Evolutionary conservation across 352 stramenopile genomes (phyloP).

Genomic region (Thalassiosira livingstoniorum): DNA sequence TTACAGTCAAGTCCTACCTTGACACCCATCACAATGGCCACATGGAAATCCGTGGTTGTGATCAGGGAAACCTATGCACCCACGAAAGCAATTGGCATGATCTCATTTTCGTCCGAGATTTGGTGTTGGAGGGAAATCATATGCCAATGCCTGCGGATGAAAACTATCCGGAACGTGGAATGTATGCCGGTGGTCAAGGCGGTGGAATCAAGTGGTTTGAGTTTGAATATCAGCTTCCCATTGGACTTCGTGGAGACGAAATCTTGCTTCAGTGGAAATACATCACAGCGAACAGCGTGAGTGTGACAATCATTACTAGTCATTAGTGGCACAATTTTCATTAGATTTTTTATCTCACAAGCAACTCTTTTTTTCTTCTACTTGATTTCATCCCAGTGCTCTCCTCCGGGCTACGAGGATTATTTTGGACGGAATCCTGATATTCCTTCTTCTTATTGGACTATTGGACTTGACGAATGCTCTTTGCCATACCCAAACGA

Average conservation of each 20-base stretch:
- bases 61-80: conserved; percentile 19
- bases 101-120: conserved; percentile 51
- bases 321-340: conserved; percentile 3
- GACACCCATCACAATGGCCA: conserved; percentile 60
- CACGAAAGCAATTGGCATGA: conserved; percentile 20
- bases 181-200: conserved; percentile 44
- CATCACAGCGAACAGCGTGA: conserved; percentile 55
- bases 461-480: conserved; percentile 19
- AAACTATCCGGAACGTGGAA: conserved; percentile 34
- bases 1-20: conserved; percentile 37
- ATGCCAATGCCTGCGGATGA: neutral
- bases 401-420: conserved; percentile 35
- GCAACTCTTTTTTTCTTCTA: neutral
- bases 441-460: conserved; percentile 38
- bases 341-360: neutral
- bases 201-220: conserved; percentile 35
- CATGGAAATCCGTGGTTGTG: conserved; percentile 58
- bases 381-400: conserved; percentile 39
- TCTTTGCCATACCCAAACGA: conserved; percentile 41
- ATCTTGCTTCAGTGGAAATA: conserved; percentile 61
- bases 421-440: conserved; percentile 35
- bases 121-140: neutral
- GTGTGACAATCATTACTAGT: neutral
- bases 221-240: conserved; percentile 39
- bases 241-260: conserved; percentile 48